Evolutionary conservation across 495 filamentous ascomycete species (phyloP), one percentile per base, ranked within the genome.

Genomic region (Talaromyces stipitatus): DNA sequence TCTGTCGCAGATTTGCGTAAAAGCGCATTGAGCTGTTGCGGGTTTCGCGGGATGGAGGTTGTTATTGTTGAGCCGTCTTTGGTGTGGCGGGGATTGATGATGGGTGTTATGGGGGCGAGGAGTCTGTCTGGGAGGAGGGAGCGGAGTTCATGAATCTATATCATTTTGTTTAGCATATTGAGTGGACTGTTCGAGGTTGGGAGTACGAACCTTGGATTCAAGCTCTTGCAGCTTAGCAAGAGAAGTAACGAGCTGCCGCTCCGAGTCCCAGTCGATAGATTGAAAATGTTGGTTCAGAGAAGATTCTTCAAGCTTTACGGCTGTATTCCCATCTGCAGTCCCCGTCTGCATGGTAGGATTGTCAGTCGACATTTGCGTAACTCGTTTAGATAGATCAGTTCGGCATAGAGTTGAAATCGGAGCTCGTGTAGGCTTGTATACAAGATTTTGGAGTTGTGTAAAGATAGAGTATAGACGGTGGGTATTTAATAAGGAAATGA

Each of bases 211-310:
- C 61, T 66, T 72, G 23, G 64, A 55, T 50, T 77, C 74, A 2
- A 77, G 57, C 54, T 75, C 64, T 59, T 77, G 74, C 2, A 77
- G 66, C 54, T 75, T 75, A 14, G 70, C 69, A 27, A 77, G 62
- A 43, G 74, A 77, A 7, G 71, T 70, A 7, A 75, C 67, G 11
- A 77, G 67, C 46, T 77, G 71, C 27, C 72, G 56, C 41, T 77
- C 74, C 4, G 70, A 70, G 10, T 72, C 65, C 59, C 69, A 68
- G 50, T 65, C 56, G 18, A 55, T 45, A 22, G 36, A 26, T 20
- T 41, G 54, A 6, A 51, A 23, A 1, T 51, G 48, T 18, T 30
- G 24, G 5, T 30, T 18, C 3, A 29, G 14, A 1, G 33, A 9
- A 45, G 24, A 1, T 9, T 43, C 32, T 20, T 55, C 54, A 26